phyloP scores from a whole-genome alignment of 1,139 yeast species.

The Yamadazyma friedrichii region DNA sequence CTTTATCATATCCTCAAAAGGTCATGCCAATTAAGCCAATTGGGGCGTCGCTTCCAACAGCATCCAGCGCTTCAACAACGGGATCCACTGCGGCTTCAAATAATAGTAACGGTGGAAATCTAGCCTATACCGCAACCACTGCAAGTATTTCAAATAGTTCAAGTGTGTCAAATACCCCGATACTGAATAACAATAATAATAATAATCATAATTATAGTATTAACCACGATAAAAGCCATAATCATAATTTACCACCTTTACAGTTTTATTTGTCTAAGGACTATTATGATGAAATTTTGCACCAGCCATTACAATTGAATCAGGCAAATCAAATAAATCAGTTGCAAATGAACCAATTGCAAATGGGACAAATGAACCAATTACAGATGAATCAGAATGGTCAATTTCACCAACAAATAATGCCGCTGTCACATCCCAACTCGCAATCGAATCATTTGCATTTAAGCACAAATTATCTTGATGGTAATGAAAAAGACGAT shows the following conservation, averaged over 20 bases:
- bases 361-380: not conserved
- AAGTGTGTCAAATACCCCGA: not conserved
- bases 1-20: slow-evolving; percentile 9
- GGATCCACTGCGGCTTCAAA: too few species aligned
- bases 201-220: not conserved
- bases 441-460: too few species aligned
- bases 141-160: not conserved
- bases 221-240: not conserved
- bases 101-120: too few species aligned
- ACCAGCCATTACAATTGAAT: not conserved
- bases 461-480: too few species aligned
- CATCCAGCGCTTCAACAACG: not conserved
- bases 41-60: not conserved
- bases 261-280: slow-evolving; percentile 12
- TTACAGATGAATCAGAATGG: not conserved
- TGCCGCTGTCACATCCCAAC: too few species aligned
- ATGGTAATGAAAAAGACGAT: slow-evolving; percentile 45
- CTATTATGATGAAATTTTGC: not conserved
- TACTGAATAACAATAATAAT: too few species aligned
- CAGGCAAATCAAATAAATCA: slow-evolving; percentile 1
- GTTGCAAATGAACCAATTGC: not conserved
- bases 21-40: not conserved
- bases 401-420: not conserved
- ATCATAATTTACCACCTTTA: slow-evolving; percentile 11
- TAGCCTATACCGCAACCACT: too few species aligned